Base-by-base conservation (phyloP, 2,329 filamentous ascomycete genomes). In the Calonectria henricotiae region DNA sequence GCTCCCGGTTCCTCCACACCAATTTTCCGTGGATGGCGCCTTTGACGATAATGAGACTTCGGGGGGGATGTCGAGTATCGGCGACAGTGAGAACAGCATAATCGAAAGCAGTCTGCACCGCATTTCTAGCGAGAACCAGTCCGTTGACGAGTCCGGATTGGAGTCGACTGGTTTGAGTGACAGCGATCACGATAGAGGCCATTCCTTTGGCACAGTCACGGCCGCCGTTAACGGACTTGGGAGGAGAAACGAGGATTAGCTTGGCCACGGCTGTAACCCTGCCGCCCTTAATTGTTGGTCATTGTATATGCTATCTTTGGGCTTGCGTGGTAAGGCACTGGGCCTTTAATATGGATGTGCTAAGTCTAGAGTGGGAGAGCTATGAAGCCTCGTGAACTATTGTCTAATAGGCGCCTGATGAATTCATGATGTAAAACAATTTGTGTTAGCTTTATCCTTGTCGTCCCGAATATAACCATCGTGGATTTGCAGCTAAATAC, bases 401-500 rank as follows among this genome's bases (percentile, higher is more conserved):
- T 64, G 58, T 41, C 44, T 70, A 71, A 69, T 75, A 75, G 51
- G 55, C 37, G 11, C n/a, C 25, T 70, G 68, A 67, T 9, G 51
- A 66, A 61, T 64, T 65, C 27, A 69, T 54, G 51, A 65, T 54
- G 23, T 27, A 23, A 61, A 37, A 17, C 32, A 64, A 37, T 4
- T 1, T 25, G n/a, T 55, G n/a, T 17, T n/a, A 37, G 17, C 6
- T 4, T 20, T 15, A 13, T 25, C 20, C 30, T 3, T 15, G 20
- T 23, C n/a, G 27, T 35, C 27, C 30, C 13, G 37, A 35, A 55
- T 23, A 55, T 55, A 35, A 37, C 35, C 7, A 8, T 41, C 11
- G 15, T 23, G 30, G 25, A 35, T n/a, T 27, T 43, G n/a, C 17
- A 41, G 23, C 35, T 43, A 5, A 13, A 30, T 30, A 25, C 39